Conservation (phyloP, 164 flowering plant species). For the Tetracentron sinense region DNA sequence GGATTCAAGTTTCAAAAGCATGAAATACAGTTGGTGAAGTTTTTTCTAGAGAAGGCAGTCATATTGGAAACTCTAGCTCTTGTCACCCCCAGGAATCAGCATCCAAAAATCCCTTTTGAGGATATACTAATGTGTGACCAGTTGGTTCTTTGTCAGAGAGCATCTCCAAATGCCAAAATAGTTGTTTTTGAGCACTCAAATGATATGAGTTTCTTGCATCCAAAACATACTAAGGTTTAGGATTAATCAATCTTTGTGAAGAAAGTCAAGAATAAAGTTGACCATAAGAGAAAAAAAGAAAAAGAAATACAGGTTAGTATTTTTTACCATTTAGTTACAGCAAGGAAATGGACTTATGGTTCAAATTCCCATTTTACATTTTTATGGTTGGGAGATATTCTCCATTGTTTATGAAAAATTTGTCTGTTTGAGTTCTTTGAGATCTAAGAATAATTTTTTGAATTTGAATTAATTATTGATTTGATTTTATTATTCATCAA, state of each 20-base stretch:
- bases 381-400: no score
- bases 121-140: background rate
- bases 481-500: no score
- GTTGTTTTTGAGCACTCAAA: background rate
- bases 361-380: no score
- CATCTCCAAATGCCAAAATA: constrained; percentile 4
- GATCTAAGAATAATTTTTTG: no score
- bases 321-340: no score
- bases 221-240: background rate
- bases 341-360: no score
- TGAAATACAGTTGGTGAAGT: constrained; percentile 6
- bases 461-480: no score
- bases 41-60: background rate
- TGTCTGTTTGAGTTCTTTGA: no score
- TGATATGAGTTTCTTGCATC: background rate
- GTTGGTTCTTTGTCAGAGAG: background rate
- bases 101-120: background rate
- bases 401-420: no score
- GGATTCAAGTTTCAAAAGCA: background rate
- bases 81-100: background rate
- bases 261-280: no score
- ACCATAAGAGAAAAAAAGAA: no score
- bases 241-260: background rate
- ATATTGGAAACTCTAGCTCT: constrained; percentile 3
- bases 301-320: no score